A percentile compares a stretch with the other conserved stretches of the same genome.
phyloP scores from a whole-genome alignment of 2,329 filamentous ascomycete genomes.

The Volutella citrinella region DNA sequence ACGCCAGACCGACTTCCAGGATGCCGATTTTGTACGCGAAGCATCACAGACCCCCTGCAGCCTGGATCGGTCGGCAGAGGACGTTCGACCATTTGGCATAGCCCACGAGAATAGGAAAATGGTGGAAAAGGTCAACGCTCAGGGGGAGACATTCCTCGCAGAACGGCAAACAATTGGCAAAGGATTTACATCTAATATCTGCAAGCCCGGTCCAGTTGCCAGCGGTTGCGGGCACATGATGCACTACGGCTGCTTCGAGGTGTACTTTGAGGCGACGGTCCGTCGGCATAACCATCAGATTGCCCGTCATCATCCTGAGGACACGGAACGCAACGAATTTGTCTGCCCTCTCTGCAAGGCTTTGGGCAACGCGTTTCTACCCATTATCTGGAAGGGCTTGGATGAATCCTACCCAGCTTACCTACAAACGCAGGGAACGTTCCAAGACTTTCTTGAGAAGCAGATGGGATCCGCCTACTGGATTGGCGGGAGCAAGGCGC shows the following conservation, averaged over 20 bases:
- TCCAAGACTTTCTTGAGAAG: slow-evolving; percentile 66
- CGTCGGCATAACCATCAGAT: slow-evolving; percentile 89
- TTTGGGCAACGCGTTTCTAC: slow-evolving; percentile 89
- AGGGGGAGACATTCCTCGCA: slow-evolving; percentile 66
- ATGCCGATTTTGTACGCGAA: slow-evolving; percentile 81
- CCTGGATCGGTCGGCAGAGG: slow-evolving; percentile 81
- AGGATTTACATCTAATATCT: slow-evolving; percentile 72
- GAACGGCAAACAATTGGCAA: slow-evolving; percentile 85
- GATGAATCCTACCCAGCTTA: slow-evolving; percentile 78
- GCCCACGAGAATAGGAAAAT: slow-evolving; percentile 79
- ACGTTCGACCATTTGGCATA: slow-evolving; percentile 84
- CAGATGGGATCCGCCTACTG: slow-evolving; percentile 49
- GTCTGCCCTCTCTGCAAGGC: slow-evolving; percentile 97
- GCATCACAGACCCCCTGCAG: slow-evolving; percentile 73
- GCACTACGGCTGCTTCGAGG: slow-evolving; percentile 94
- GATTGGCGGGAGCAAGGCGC: slow-evolving; percentile 37
- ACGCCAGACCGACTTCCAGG: slow-evolving; percentile 79
- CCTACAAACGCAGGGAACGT: slow-evolving; percentile 58
- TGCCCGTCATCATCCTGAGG: slow-evolving; percentile 88
- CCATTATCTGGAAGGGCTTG: slow-evolving; percentile 91
- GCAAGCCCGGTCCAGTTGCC: slow-evolving; percentile 73
- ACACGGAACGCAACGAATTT: slow-evolving; percentile 77
- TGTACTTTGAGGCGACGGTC: slow-evolving; percentile 80
- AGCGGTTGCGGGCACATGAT: slow-evolving; percentile 97
- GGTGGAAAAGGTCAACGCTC: slow-evolving; percentile 71